Conservation (phyloP, 2,329 filamentous ascomycete genomes). For the Colletotrichum sp. region DNA sequence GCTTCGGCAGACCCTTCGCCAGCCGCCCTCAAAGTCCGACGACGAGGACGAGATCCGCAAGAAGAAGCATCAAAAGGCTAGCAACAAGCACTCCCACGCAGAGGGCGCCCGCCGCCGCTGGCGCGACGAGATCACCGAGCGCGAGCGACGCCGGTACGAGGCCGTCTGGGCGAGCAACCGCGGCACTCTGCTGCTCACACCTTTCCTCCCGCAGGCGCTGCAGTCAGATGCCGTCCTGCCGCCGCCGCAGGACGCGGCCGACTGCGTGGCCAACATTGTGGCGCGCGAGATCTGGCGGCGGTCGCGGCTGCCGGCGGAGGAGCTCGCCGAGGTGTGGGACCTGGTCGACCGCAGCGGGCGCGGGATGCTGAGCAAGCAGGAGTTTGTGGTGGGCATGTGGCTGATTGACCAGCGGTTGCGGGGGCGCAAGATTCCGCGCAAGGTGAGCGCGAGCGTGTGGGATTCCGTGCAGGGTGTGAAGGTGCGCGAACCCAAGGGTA, state of each 20-base stretch:
- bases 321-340: slow-evolving; percentile 78
- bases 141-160: slow-evolving; percentile 81
- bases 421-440: slow-evolving; percentile 76
- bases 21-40: slow-evolving; percentile 52
- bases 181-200: slow-evolving; percentile 53
- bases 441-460: slow-evolving; percentile 79
- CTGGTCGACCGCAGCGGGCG: slow-evolving; percentile 65
- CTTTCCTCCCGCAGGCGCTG: not conserved
- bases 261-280: slow-evolving; percentile 70
- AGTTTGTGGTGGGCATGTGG: slow-evolving; percentile 87
- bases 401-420: slow-evolving; percentile 81
- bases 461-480: slow-evolving; percentile 62
- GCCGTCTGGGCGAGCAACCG: slow-evolving; percentile 85
- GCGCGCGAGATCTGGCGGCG: slow-evolving; percentile 78
- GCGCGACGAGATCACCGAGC: slow-evolving; percentile 74
- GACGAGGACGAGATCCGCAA: slow-evolving; percentile 58
- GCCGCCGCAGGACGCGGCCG: slow-evolving; percentile 33
- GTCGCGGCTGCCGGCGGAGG: slow-evolving; percentile 69
- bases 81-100: slow-evolving; percentile 74
- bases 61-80: slow-evolving; percentile 49
- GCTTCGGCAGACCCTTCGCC: slow-evolving; percentile 71
- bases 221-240: not conserved
- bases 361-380: slow-evolving; percentile 66
- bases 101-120: slow-evolving; percentile 78
- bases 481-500: slow-evolving; percentile 36